phyloP scores from a whole-genome alignment of 805 yeast species.

The Saturnispora galanensis region DNA sequence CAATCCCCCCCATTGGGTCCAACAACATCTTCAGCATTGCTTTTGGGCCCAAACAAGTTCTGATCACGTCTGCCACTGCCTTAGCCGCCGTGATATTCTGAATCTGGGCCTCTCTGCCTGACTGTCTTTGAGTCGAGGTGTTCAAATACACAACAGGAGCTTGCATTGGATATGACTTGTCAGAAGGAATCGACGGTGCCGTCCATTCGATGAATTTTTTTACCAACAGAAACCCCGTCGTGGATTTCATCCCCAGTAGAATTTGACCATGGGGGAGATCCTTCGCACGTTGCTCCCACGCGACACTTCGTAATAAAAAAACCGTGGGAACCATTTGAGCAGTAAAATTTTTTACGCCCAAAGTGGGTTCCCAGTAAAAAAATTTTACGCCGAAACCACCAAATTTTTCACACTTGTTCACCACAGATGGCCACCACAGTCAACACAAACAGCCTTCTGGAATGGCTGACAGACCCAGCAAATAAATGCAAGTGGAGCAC shows the following conservation, averaged over 20 bases:
- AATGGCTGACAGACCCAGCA: slow-evolving; percentile 41
- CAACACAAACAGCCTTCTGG: slow-evolving; percentile 24
- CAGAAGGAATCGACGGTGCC: not conserved
- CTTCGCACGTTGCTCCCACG: no score
- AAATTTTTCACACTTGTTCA: not conserved
- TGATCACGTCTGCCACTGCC: slow-evolving; percentile 93
- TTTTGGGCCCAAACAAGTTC: slow-evolving; percentile 97
- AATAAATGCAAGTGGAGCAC: slow-evolving; percentile 48
- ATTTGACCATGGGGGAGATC: no score
- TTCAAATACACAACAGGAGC: slow-evolving; percentile 81
- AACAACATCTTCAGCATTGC: slow-evolving; percentile 97
- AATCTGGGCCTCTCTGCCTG: slow-evolving; percentile 94
- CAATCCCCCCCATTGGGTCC: slow-evolving; percentile 96
- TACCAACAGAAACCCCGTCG: not conserved
- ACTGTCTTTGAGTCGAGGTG: slow-evolving; percentile 85
- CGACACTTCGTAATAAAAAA: no score
- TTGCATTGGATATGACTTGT: slow-evolving; percentile 38
- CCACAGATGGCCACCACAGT: slow-evolving; percentile 25
- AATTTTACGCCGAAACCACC: not conserved
- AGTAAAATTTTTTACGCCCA: not conserved
- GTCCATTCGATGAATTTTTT: not conserved
- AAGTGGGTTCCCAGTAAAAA: not conserved
- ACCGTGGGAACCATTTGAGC: not conserved
- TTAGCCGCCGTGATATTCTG: slow-evolving; percentile 99
- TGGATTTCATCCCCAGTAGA: no score